Conservation (phyloP, 352 stramenopile genomes). For the Globisporangium takayamanum region DNA sequence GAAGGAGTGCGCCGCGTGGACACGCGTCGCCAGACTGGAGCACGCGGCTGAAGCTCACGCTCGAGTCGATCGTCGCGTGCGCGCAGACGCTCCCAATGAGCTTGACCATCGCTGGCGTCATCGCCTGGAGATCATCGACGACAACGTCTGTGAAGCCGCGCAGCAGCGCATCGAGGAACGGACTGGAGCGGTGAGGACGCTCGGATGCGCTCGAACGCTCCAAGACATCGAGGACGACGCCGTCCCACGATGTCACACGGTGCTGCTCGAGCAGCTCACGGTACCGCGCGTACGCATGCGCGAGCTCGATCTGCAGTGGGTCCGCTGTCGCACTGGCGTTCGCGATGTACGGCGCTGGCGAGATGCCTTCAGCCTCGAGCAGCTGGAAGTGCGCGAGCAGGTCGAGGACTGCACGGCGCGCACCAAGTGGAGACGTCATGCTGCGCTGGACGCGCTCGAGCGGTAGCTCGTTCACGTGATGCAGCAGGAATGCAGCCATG, state of each 20-base stretch:
- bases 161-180: conserved; percentile 33
- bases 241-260: conserved; percentile 59
- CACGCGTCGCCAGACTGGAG: conserved; percentile 26
- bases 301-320: conserved; percentile 25
- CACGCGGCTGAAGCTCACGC: conserved; percentile 45
- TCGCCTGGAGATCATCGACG: conserved; percentile 57
- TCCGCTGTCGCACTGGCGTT: conserved; percentile 16
- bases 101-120: conserved; percentile 61
- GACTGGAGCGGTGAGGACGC: conserved; percentile 1
- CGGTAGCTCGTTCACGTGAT: conserved; percentile 35
- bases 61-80: conserved; percentile 38
- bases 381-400: conserved; percentile 65
- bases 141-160: conserved; percentile 55
- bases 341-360: conserved; percentile 29
- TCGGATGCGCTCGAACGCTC: conserved; percentile 12
- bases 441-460: conserved; percentile 27
- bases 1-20: conserved; percentile 26
- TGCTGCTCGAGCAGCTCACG: conserved; percentile 44
- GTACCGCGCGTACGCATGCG: conserved; percentile 45
- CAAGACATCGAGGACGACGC: conserved; percentile 50
- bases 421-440: conserved; percentile 42
- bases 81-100: conserved; percentile 34
- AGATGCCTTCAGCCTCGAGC: conserved; percentile 55
- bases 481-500: conserved; percentile 46
- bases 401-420: conserved; percentile 47